A percentile compares a stretch with the other conserved stretches of the same genome.
Conservation (phyloP, 2,329 filamentous ascomycete species). For the Hypoxylon sp. region DNA sequence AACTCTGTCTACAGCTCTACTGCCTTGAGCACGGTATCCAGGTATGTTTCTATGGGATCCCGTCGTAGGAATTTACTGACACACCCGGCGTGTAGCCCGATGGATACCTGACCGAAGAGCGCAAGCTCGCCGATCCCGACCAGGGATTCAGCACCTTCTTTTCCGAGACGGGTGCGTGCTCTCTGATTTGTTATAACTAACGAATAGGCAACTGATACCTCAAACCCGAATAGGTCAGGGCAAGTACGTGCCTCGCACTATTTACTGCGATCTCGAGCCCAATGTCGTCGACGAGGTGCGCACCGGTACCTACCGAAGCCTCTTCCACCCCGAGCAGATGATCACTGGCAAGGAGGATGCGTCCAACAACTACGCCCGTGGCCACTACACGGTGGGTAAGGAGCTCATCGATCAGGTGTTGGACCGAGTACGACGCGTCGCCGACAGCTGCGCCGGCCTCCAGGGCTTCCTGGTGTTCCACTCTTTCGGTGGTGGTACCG, state of each 20-base stretch:
- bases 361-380: constrained; percentile 99
- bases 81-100: constrained; percentile 73
- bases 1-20: constrained; percentile 75
- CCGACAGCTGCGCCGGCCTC: constrained; percentile 96
- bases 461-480: constrained; percentile 99
- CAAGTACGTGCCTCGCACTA: constrained; percentile 98
- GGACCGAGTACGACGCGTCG: constrained; percentile 96
- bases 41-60: constrained; percentile 64
- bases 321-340: constrained; percentile 99
- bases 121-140: constrained; percentile 90
- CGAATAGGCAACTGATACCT: constrained; percentile 19
- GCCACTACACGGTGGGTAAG: constrained; percentile 99
- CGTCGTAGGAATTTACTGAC: constrained; percentile 39
- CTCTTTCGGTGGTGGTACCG: constrained; percentile 98
- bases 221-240: constrained; percentile 75
- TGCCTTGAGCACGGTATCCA: constrained; percentile 99
- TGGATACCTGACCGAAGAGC: constrained; percentile 98
- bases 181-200: constrained; percentile 9
- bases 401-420: constrained; percentile 98
- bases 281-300: constrained; percentile 99
- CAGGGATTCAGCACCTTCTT: constrained; percentile 99
- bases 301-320: constrained; percentile 92
- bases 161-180: constrained; percentile 88
- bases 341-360: constrained; percentile 99
- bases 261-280: constrained; percentile 99